phyloP scores from a whole-genome alignment of 345 rosid genomes.

The Brassica cretica region DNA sequence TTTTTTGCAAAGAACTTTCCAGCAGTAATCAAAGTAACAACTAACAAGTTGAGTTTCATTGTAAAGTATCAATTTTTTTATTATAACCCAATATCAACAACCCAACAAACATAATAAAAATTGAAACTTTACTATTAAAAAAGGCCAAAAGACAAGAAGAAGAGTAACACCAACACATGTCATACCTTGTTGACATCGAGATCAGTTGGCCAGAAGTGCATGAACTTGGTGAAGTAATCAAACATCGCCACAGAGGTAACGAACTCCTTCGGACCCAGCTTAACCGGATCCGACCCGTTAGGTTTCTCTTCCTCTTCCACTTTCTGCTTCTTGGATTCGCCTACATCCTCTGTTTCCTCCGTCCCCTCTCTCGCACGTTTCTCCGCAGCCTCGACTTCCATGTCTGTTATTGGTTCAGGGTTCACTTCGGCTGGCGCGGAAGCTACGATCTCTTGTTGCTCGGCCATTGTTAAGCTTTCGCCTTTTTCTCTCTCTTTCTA shows the following conservation, averaged over 20 bases:
- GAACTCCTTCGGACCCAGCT: slow-evolving; percentile 79
- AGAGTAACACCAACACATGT: background rate
- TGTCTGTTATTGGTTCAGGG: slow-evolving; percentile 37
- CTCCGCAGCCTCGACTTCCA: slow-evolving; percentile 44
- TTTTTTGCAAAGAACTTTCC: background rate
- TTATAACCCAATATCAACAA: too few relatives aligned
- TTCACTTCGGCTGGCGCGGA: slow-evolving; percentile 24
- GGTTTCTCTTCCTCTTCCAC: slow-evolving; percentile 40
- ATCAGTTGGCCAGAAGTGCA: slow-evolving; percentile 70
- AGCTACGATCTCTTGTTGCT: slow-evolving; percentile 39
- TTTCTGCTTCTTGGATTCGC: slow-evolving; percentile 61
- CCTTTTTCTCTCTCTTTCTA: background rate
- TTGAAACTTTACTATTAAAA: slow-evolving; percentile 5
- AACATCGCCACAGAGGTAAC: slow-evolving; percentile 74
- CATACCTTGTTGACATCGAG: slow-evolving; percentile 67
- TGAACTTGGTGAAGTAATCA: slow-evolving; percentile 64
- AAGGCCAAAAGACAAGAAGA: background rate
- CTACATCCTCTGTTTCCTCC: slow-evolving; percentile 33
- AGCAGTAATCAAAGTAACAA: background rate
- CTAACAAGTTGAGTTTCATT: too few relatives aligned
- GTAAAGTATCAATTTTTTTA: too few relatives aligned
- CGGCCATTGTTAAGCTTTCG: slow-evolving; percentile 42
- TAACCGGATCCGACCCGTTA: slow-evolving; percentile 44
- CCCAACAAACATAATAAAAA: background rate
- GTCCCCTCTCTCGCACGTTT: slow-evolving; percentile 50